phyloP scores from a whole-genome alignment of 2,329 filamentous ascomycete species.

The Gremmenia infestans region DNA sequence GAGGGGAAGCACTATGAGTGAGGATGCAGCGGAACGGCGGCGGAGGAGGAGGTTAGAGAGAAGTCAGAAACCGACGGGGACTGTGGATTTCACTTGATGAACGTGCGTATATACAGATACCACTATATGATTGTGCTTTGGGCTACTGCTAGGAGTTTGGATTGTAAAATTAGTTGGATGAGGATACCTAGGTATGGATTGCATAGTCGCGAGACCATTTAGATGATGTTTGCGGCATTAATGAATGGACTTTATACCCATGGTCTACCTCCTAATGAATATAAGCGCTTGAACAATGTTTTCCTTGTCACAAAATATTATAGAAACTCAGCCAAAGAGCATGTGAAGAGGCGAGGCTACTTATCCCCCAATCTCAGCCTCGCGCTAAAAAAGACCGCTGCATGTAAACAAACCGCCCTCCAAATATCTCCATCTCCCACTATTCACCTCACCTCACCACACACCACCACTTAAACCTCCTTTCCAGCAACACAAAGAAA shows the following conservation, averaged over 20 bases:
- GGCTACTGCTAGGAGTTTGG: slow-evolving; percentile 5
- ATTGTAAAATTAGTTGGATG: slow-evolving; percentile 3
- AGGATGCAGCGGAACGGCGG: slow-evolving; percentile 46
- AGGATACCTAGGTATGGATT: neutral
- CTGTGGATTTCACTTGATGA: slow-evolving; percentile 21
- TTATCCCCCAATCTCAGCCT: neutral
- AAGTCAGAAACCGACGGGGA: slow-evolving; percentile 18
- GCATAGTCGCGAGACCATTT: neutral
- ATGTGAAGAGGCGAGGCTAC: neutral
- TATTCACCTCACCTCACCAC: neutral
- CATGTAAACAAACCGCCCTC: slow-evolving; percentile 2
- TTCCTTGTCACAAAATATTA: too few species aligned
- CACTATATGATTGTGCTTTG: slow-evolving; percentile 1
- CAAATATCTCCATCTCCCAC: neutral
- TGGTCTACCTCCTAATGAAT: neutral
- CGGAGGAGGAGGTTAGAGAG: slow-evolving; percentile 53
- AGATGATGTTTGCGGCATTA: neutral
- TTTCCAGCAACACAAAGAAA: neutral
- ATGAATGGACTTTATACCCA: neutral
- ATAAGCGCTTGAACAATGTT: neutral
- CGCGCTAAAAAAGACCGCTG: neutral
- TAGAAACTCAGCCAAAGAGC: too few species aligned
- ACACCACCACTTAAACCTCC: neutral
- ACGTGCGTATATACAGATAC: neutral
- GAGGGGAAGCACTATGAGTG: slow-evolving; percentile 13